Evolutionary conservation across 1,284 basidiomycete species (phyloP).

Genomic region (Jaminaea rosea): DNA sequence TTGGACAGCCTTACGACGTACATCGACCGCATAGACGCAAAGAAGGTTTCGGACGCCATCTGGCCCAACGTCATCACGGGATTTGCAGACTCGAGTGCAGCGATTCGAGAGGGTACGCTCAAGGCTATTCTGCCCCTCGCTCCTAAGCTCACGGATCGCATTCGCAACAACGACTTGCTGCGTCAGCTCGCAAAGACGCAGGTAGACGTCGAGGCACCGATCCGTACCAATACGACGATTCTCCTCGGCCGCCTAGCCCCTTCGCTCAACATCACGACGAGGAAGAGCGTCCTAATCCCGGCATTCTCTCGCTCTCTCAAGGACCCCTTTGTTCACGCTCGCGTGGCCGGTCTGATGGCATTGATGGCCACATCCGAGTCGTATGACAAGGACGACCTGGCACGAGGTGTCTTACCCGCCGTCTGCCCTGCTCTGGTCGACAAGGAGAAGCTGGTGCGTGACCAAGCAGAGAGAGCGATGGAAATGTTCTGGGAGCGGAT

Average conservation of each 20-base stretch:
- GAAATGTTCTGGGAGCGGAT: slow-evolving; percentile 33
- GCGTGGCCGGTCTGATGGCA: slow-evolving; percentile 90
- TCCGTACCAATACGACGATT: slow-evolving; percentile 95
- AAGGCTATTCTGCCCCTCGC: slow-evolving; percentile 76
- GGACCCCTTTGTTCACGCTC: slow-evolving; percentile 82
- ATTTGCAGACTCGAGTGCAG: slow-evolving; percentile 82
- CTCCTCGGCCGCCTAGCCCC: slow-evolving; percentile 84
- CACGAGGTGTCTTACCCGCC: slow-evolving; percentile 28
- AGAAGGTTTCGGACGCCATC: slow-evolving; percentile 72
- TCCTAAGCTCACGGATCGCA: slow-evolving; percentile 71
- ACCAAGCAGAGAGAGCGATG: slow-evolving; percentile 32
- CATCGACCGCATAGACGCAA: slow-evolving; percentile 75
- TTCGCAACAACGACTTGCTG: slow-evolving; percentile 92
- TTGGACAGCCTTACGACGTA: slow-evolving; percentile 78
- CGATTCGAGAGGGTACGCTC: slow-evolving; percentile 88
- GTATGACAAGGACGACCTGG: slow-evolving; percentile 54
- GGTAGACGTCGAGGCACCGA: slow-evolving; percentile 81
- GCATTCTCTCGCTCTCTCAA: slow-evolving; percentile 85
- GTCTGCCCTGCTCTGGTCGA: slow-evolving; percentile 40
- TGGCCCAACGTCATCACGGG: slow-evolving; percentile 94
- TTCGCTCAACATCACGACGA: slow-evolving; percentile 73
- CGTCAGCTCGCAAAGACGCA: slow-evolving; percentile 87
- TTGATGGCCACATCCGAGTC: slow-evolving; percentile 89
- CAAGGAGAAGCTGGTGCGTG: slow-evolving; percentile 36
- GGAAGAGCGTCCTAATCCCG: slow-evolving; percentile 87